phyloP scores from a whole-genome alignment of 1,284 basidiomycete genomes.

The Termitomyces sp. region DNA sequence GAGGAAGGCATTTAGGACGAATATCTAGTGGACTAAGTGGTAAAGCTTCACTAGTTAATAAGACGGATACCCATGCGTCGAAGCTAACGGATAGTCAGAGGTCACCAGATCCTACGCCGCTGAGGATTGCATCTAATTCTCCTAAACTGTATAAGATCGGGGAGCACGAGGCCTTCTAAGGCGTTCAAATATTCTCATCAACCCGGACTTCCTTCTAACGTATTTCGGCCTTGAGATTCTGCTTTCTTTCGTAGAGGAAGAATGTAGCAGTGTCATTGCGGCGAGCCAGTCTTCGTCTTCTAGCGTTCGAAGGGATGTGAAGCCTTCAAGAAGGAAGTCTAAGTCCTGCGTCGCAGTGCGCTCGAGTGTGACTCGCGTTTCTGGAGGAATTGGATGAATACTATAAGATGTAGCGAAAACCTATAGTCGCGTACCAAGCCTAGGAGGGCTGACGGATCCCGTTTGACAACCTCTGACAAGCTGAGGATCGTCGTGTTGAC shows the following conservation, averaged over 20 bases:
- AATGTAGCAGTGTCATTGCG: neutral
- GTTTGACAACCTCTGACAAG: neutral
- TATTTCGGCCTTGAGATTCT: neutral
- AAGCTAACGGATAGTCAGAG: neutral
- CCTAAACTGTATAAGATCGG: neutral
- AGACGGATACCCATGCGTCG: neutral
- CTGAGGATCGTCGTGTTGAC: neutral
- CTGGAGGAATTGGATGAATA: neutral
- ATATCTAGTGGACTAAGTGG: neutral
- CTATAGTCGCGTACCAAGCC: neutral
- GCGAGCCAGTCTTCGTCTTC: neutral
- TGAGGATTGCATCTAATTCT: neutral
- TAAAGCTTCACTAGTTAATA: neutral
- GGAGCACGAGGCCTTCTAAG: neutral
- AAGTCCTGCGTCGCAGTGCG: neutral
- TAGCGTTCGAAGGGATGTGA: neutral
- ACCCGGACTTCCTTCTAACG: neutral
- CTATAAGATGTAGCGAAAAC: neutral
- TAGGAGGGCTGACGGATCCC: neutral
- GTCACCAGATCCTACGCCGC: no score
- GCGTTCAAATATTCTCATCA: neutral
- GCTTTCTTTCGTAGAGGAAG: neutral
- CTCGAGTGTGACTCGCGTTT: neutral
- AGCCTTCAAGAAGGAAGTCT: neutral
- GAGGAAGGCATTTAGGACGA: slow-evolving; percentile 39